A percentile compares a stretch with the other conserved stretches of the same genome.
phyloP scores from a whole-genome alignment of 2,329 filamentous ascomycete species.

The Fusarium drepaniforme region DNA sequence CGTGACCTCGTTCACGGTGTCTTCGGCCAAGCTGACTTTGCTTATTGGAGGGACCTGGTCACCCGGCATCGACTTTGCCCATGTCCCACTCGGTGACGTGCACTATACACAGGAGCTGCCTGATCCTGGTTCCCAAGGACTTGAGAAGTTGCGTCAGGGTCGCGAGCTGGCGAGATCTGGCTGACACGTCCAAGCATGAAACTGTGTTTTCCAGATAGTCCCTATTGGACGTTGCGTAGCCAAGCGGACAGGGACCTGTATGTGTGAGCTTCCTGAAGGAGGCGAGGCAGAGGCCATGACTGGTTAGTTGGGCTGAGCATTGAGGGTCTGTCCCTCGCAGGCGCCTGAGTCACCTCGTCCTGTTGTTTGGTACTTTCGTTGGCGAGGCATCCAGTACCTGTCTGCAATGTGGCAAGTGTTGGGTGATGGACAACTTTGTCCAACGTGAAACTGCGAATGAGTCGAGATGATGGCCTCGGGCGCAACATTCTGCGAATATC shows the following conservation, averaged over 20 bases:
- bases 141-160: conserved; percentile 27
- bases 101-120: conserved; percentile 28
- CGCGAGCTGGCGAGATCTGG: conserved; percentile 27
- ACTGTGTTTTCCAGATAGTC: conserved; percentile 15
- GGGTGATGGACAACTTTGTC: conserved; percentile 27
- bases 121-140: conserved; percentile 18
- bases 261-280: conserved; percentile 6
- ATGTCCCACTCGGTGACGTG: conserved; percentile 37
- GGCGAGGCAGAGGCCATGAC: conserved; percentile 19
- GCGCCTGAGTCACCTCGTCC: conserved; percentile 33
- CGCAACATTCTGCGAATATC: not conserved
- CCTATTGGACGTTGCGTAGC: conserved; percentile 22
- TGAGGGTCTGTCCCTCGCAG: conserved; percentile 6
- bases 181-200: conserved; percentile 25
- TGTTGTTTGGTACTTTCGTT: conserved; percentile 9
- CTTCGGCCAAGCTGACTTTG: conserved; percentile 21
- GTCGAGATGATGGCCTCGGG: conserved; percentile 8
- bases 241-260: conserved; percentile 6
- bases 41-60: conserved; percentile 28
- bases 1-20: conserved; percentile 43
- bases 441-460: not conserved
- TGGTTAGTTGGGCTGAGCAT: conserved; percentile 9
- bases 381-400: not conserved
- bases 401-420: conserved; percentile 16
- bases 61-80: conserved; percentile 25